Evolutionary conservation across 2,329 filamentous ascomycete species (phyloP).

Genomic region (Dothiorella sarmentorum): DNA sequence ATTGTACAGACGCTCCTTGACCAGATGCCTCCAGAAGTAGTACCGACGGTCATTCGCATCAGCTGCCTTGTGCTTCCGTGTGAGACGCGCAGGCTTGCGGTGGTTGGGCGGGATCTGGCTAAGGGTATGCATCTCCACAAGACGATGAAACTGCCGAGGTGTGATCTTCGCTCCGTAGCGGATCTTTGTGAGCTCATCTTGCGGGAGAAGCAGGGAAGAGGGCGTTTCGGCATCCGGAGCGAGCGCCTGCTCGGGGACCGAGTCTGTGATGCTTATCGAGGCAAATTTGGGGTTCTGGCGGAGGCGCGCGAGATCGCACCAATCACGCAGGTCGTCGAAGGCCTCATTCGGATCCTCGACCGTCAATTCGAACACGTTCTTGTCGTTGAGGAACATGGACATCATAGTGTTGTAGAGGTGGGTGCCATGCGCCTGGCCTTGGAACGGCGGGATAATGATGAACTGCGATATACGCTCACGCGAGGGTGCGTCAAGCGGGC

Average conservation of each 20-base stretch:
- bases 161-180: constrained; percentile 66
- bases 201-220: constrained; percentile 55
- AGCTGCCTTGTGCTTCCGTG: constrained; percentile 45
- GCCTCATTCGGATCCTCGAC: constrained; percentile 90
- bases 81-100: constrained; percentile 47
- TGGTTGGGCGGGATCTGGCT: constrained; percentile 50
- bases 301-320: constrained; percentile 67
- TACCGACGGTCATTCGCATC: constrained; percentile 61
- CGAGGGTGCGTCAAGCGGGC: constrained; percentile 63
- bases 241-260: constrained; percentile 49
- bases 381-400: constrained; percentile 61
- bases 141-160: constrained; percentile 69
- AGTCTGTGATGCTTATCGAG: constrained; percentile 51
- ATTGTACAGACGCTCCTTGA: constrained; percentile 73
- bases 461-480: constrained; percentile 91
- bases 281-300: constrained; percentile 57
- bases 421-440: constrained; percentile 73
- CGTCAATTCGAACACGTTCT: constrained; percentile 75
- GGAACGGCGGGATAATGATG: constrained; percentile 82
- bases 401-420: constrained; percentile 81
- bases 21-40: constrained; percentile 67
- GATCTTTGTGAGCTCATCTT: constrained; percentile 52
- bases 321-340: constrained; percentile 76
- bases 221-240: constrained; percentile 51
- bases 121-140: constrained; percentile 72